Evolutionary conservation across 768 basidiomycete genomes (phyloP).

Genomic region (Suillus variegatus): DNA sequence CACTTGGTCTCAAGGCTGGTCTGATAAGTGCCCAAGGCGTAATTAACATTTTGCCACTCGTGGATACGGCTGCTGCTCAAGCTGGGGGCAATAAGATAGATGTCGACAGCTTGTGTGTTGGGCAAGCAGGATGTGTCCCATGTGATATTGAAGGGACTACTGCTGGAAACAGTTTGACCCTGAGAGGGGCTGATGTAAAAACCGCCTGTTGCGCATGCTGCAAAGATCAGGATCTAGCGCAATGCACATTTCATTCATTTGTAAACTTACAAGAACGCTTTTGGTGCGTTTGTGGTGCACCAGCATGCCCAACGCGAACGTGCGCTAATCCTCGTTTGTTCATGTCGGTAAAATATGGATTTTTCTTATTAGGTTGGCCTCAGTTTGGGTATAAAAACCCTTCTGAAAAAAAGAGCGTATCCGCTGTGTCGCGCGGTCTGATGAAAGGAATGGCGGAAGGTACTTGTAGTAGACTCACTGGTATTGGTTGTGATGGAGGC

Average conservation of each 20-base stretch:
- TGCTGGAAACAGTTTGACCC: conserved; percentile 46
- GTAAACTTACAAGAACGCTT: conserved; percentile 29
- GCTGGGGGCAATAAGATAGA: conserved; percentile 63
- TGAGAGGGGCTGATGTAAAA: conserved; percentile 61
- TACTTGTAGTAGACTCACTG: background rate
- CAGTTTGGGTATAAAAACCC: conserved; percentile 10
- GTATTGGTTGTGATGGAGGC: conserved; percentile 7
- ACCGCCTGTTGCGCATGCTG: conserved; percentile 57
- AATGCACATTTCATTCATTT: background rate
- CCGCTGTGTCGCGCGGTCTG: conserved; percentile 28
- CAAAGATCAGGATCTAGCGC: conserved; percentile 7
- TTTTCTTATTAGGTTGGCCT: conserved; percentile 5
- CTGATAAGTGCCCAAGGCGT: conserved; percentile 47
- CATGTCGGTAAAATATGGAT: conserved; percentile 20
- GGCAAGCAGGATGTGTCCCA: conserved; percentile 67
- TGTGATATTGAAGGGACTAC: conserved; percentile 51
- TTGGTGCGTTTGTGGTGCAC: conserved; percentile 15
- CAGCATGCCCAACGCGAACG: conserved; percentile 27
- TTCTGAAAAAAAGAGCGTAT: conserved; percentile 26
- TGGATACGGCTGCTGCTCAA: conserved; percentile 47
- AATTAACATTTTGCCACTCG: conserved; percentile 56
- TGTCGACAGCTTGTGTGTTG: conserved; percentile 52
- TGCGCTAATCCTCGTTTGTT: conserved; percentile 29
- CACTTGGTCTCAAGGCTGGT: conserved; percentile 59
- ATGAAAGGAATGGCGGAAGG: conserved; percentile 19